These are phyloP conservation scores for Yarrowia hollandica DNA, from an alignment of 805 yeast species.

Conservation along the genomic window DNA sequence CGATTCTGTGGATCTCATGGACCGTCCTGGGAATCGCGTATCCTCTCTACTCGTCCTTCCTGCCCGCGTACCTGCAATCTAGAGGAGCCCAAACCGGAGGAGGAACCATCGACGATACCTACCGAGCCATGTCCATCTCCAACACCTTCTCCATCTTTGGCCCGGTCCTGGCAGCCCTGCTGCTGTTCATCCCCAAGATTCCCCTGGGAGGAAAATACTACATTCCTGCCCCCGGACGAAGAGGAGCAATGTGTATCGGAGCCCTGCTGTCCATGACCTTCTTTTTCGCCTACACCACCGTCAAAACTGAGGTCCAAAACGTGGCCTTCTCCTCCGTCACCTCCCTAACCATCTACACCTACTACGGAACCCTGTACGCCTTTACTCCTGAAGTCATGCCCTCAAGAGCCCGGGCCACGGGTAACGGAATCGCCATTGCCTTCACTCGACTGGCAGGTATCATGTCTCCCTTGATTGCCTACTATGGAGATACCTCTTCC, in stretches of 20 bases:
- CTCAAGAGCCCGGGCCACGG: conserved; percentile 55
- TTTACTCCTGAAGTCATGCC: conserved; percentile 68
- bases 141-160: conserved; percentile 54
- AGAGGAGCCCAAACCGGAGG: conserved; percentile 48
- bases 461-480: conserved; percentile 53
- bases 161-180: conserved; percentile 40
- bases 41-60: conserved; percentile 42
- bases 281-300: conserved; percentile 63
- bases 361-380: conserved; percentile 62
- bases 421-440: conserved; percentile 60
- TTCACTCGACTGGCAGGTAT: conserved; percentile 50
- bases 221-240: conserved; percentile 43
- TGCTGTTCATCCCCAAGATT: conserved; percentile 10
- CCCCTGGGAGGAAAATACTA: conserved; percentile 38
- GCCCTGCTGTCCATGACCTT: conserved; percentile 57
- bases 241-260: conserved; percentile 57
- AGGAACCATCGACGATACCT: conserved; percentile 36
- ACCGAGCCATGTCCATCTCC: conserved; percentile 43
- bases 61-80: conserved; percentile 42
- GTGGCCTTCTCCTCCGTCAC: conserved; percentile 54
- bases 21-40: conserved; percentile 58
- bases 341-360: conserved; percentile 50
- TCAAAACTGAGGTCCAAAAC: conserved; percentile 54
- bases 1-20: conserved; percentile 48
- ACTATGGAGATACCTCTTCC: conserved; percentile 49